Base-by-base conservation (phyloP, 1,139 yeast genomes). In the Torulaspora pretoriensis region DNA sequence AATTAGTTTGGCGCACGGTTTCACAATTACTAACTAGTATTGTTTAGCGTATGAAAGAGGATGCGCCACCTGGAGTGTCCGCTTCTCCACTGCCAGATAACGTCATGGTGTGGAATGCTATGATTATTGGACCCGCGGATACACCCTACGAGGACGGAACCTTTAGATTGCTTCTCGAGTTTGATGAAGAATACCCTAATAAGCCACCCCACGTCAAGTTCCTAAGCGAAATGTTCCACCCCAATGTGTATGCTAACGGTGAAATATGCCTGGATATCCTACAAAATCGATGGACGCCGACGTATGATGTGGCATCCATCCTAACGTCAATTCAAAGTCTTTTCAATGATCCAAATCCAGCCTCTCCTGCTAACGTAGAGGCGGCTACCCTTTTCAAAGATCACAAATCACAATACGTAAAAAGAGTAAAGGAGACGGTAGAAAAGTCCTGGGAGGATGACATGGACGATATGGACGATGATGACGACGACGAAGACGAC, bases 131-230 rank as follows among this genome's bases (percentile, higher is more conserved):
- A 0, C 99, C 99, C 1, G 82, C 92, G 27, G 97, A 90, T 52
- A 92, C 99, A 1, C 97, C 98, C 3, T 92, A 88, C 63, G 98
- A 92, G 67, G 99, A 92, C 61, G 99, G 99, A 13, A 92, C 98
- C 0, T 94, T 92, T 69, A 77, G 95, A 46, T 74, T 92, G 49
- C 75, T 82, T 45, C 70, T 94, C 54, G 94, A 87, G 59, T 92
- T 92, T 65, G 97, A 90, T 63, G 99, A 92, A 68, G 97, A 89
- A 63, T 92, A 92, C 61, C 99, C 99, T 4, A 90, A 90, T 60
- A 92, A 92, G 63, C 97, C 98, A 12, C 98, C 99, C 3, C 73
- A 77, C 42, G 98, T 94, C 40, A 84, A 87, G 62, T 92, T 92
- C 64, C 73, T 90, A 38, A 82, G 94, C 52, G 94, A 87, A 59